Base-by-base conservation (phyloP, 345 rosid genomes). In the Eutrema yunnanense region DNA sequence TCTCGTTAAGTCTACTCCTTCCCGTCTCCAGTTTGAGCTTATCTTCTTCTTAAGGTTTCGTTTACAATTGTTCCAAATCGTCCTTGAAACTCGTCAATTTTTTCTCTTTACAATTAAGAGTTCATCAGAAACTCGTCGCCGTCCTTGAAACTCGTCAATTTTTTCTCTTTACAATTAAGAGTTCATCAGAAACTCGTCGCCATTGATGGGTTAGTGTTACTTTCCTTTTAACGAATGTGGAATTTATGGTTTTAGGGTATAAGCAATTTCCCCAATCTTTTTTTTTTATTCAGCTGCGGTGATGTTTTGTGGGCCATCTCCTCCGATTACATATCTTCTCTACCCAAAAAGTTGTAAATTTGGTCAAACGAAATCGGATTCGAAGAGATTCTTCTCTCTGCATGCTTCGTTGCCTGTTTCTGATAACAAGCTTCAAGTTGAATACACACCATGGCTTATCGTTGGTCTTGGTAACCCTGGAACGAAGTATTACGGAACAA, bases 391-490 rank as follows among this genome's bases (percentile, higher is more conserved):
- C 9, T 38, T 30, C 51, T 57, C 79, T 43, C 8, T 32, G 9
- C 32, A 64, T 62, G 68, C 70, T 75, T 75, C 70, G 6, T 61
- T 62, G 12, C 37, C 79, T 34, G 50, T 67, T 40, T 41, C 59
- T 12, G 69, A 74, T 37, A 29, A 14, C 26, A 75, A 43, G 14
- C 68, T 70, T 38, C 32, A 30, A 30, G 37, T n/a, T 19, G 79
- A 76, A 65, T 76, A 62, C 71, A 63, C 79, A 38, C 79, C 92
- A 10, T 93, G 98, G 98, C 87, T 92, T 44, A 85, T 92, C 56
- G 92, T 88, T 38, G 98, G 98, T 10, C 92, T 92, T 32, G 98
- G 98, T n/a, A 90, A 92, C 63, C 98, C 98, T 38, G 96, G 96
- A 48, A 81, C 85, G 42, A 87, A 78, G 74, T 92, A 86, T 73